Conservation (phyloP, 1,139 yeast species). For the Hemisphaericaspora xylanilytica region DNA sequence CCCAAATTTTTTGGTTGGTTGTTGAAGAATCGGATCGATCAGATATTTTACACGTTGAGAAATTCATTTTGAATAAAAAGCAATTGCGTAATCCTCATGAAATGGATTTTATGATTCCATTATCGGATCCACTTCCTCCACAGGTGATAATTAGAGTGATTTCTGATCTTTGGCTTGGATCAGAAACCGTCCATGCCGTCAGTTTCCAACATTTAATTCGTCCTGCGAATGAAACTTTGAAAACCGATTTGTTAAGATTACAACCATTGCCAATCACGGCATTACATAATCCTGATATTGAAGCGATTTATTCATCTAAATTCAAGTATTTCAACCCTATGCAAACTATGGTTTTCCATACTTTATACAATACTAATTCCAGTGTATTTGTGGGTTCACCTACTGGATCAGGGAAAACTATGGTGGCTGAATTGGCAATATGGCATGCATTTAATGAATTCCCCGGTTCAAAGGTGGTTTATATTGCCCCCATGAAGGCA, state of each 20-base stretch:
- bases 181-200: conserved; percentile 73
- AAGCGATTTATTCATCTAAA: conserved; percentile 59
- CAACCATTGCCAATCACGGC: conserved; percentile 89
- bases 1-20: conserved; percentile 88
- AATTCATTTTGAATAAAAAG: conserved; percentile 62
- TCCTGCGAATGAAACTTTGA: conserved; percentile 83
- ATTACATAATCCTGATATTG: conserved; percentile 64
- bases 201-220: conserved; percentile 88
- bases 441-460: conserved; percentile 89
- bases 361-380: conserved; percentile 73
- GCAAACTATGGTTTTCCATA: conserved; percentile 97
- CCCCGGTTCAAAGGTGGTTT: conserved; percentile 83
- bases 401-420: conserved; percentile 97
- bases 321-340: conserved; percentile 94
- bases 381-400: conserved; percentile 96
- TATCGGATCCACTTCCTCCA: conserved; percentile 83
- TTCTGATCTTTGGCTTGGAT: conserved; percentile 88
- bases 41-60: conserved; percentile 77
- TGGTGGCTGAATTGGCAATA: conserved; percentile 93
- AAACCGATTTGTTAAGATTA: conserved; percentile 73
- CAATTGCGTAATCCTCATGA: conserved; percentile 62
- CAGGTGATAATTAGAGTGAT: conserved; percentile 77
- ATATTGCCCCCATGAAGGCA: conserved; percentile 99
- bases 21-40: conserved; percentile 83
- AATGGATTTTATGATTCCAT: conserved; percentile 89